Percentiles rank a stretch among this genome's conserved stretches.
Conservation (phyloP, 768 basidiomycete genomes). For the Rhizopogon roseolus region DNA sequence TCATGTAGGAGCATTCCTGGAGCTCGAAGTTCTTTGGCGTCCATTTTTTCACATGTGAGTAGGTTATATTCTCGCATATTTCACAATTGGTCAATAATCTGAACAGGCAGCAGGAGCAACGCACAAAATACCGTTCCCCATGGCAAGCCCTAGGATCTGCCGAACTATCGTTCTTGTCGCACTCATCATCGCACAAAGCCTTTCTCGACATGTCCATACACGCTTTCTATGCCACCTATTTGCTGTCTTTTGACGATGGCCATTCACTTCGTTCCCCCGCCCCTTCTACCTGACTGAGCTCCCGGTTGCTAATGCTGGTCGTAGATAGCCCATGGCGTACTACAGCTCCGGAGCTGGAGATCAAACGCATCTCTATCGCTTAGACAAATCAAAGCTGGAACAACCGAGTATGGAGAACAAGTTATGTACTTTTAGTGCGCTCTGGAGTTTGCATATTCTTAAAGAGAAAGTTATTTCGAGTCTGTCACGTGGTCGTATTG, state of each 20-base stretch:
- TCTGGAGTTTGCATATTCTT: too few species aligned
- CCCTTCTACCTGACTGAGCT: background rate
- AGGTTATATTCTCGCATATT: too few species aligned
- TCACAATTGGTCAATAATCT: background rate
- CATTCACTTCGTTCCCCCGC: conserved; percentile 18
- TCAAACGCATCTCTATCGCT: too few species aligned
- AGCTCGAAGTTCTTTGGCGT: too few species aligned
- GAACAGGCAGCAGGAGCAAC: background rate
- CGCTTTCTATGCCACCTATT: conserved; percentile 38
- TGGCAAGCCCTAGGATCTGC: background rate
- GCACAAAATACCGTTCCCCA: background rate
- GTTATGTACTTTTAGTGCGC: too few species aligned
- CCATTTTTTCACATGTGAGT: too few species aligned
- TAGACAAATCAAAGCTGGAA: too few species aligned
- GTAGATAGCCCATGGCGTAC: conserved; percentile 14
- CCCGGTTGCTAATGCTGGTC: background rate
- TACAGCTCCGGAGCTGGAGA: too few species aligned
- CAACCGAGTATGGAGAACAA: too few species aligned
- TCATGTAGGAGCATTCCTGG: too few species aligned
- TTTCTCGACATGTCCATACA: conserved; percentile 13
- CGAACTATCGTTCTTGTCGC: background rate
- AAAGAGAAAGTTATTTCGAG: too few species aligned
- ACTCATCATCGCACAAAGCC: background rate
- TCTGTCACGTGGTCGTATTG: too few species aligned
- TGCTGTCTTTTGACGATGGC: conserved; percentile 36